A percentile compares a stretch with the other conserved stretches of the same genome.
Conservation (phyloP, 169 alveolate species). For the Cryptosporidium meleagridis region DNA sequence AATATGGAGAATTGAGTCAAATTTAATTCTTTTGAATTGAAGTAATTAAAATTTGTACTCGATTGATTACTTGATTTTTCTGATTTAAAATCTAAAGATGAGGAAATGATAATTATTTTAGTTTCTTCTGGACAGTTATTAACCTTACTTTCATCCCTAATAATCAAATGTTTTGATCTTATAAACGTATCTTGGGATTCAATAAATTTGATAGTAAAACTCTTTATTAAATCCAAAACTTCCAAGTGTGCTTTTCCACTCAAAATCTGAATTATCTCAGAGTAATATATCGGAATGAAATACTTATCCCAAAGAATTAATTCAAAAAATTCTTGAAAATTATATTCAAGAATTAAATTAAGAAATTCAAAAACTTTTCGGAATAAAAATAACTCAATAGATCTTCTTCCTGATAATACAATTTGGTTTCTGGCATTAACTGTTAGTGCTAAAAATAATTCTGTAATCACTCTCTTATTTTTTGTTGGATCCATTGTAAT, state of each 20-base stretch:
- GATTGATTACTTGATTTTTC: not conserved
- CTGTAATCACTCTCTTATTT: not conserved
- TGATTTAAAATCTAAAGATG: not conserved
- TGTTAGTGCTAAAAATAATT: slow-evolving; percentile 14
- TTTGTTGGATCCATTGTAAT: not conserved
- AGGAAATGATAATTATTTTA: not conserved
- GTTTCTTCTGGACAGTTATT: not conserved
- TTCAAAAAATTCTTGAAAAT: not conserved
- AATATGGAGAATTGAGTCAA: not conserved
- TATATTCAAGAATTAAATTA: slow-evolving; percentile 7
- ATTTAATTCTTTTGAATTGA: not conserved
- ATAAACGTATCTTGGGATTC: not conserved
- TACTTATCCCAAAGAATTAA: slow-evolving; percentile 41
- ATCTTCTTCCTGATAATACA: slow-evolving; percentile 13
- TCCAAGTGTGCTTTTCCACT: not conserved
- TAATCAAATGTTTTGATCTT: not conserved
- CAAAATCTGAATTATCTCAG: not conserved
- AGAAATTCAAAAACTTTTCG: slow-evolving; percentile 19
- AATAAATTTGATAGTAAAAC: slow-evolving; percentile 9
- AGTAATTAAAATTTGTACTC: not conserved
- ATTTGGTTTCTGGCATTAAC: slow-evolving; percentile 41
- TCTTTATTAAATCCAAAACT: slow-evolving; percentile 12
- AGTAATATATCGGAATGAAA: slow-evolving; percentile 20
- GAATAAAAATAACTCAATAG: slow-evolving; percentile 13
- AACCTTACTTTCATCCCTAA: not conserved